Base-by-base conservation (phyloP, 2,329 filamentous ascomycete species). In the Sporothrix humicola region DNA sequence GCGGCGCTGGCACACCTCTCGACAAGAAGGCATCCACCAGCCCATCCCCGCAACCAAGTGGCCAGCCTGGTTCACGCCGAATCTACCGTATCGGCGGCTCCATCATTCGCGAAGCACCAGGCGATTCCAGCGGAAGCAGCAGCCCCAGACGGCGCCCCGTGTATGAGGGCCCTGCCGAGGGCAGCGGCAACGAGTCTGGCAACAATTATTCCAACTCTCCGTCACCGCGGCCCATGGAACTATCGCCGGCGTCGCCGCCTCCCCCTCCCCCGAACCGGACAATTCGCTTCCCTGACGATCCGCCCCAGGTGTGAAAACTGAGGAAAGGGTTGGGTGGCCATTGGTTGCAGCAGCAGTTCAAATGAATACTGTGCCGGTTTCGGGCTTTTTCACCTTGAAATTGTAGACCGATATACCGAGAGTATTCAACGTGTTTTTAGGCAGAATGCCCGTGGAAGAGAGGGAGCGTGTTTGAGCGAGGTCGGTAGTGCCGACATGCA, bases 251-350 rank as follows among this genome's bases (percentile, higher is more conserved):
- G 13, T 15, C 31, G 4, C 31, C 54, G 4, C 31, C 54, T 20
- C 13, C 52, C 13, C 63, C 42, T 10, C 59, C 23, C 26, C 58
- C 70, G 12, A 31, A 10, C 46, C 81, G 84, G 74, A 82, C 81
- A 17, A 84, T 86, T 74, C 82, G 83, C 4, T 85, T 86, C 72
- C 82, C 83, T 4, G 84, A 85, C 75, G 85, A 84, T 73, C 66
- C 75, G 20, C 58, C 71, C 2, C 50, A 46, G 8, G 9, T 23
- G 26, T 20, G 17, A 69, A n/a, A 9, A 7, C 7, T 44, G 20
- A 50, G 7, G 1, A 0, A 12, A 20, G 20, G 6, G 63, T 37
- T n/a, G 8, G 20, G n/a, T 46, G 59, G 44, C 17, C 2, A 56
- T 23, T 17, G 52, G n/a, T 56, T 37, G 31, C 7, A 37, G 5